Conservation (phyloP, 305 asterid genomes). For the Fraxinus latifolia region DNA sequence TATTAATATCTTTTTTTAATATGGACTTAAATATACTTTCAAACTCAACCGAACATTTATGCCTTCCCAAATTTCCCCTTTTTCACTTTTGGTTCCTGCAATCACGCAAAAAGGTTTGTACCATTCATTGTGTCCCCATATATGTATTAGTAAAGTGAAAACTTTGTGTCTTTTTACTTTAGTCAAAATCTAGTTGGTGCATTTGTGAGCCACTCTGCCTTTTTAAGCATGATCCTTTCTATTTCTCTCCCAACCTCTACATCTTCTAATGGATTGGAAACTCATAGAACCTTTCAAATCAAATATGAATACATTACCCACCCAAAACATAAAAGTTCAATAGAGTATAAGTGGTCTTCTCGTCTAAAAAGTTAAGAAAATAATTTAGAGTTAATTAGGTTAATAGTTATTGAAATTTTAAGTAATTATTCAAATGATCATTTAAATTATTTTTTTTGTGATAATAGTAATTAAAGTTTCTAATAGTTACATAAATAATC, state of each 20-base stretch:
- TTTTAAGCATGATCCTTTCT: conserved; percentile 19
- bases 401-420: background rate
- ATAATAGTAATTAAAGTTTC: background rate
- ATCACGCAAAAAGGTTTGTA: conserved; percentile 25
- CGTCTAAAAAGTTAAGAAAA: background rate
- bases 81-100: conserved; percentile 19
- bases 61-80: background rate
- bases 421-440: background rate
- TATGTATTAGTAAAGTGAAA: conserved; percentile 3
- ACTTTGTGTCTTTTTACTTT: background rate
- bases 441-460: no score
- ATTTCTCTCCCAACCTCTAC: background rate
- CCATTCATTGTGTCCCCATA: conserved; percentile 10
- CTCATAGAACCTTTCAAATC: background rate
- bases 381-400: background rate
- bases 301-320: background rate
- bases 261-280: background rate
- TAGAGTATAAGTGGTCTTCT: background rate
- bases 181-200: conserved; percentile 12
- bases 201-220: background rate
- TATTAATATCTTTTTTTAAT: background rate
- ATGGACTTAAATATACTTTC: background rate
- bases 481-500: background rate
- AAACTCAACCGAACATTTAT: background rate
- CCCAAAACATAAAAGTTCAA: background rate